Evolutionary conservation across 75 land plant genomes (phyloP).

Genomic region (Picea glauca): DNA sequence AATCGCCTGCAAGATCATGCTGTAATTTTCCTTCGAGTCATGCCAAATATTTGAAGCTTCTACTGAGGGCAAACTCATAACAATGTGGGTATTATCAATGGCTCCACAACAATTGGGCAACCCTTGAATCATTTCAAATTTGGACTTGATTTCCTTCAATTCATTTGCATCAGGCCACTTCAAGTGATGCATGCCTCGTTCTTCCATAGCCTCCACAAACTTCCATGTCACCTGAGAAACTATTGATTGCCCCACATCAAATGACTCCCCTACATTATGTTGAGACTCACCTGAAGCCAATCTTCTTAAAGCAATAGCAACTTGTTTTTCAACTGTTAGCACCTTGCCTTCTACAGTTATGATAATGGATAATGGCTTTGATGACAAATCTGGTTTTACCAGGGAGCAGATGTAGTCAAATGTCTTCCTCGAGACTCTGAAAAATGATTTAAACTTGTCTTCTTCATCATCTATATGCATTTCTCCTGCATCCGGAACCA

Average conservation of each 20-base stretch:
- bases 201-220: slow-evolving; percentile 88
- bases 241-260: slow-evolving; percentile 91
- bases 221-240: slow-evolving; percentile 93
- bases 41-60: slow-evolving; percentile 88
- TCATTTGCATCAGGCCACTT: slow-evolving; percentile 66
- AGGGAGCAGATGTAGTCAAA: slow-evolving; percentile 87
- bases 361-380: slow-evolving; percentile 73
- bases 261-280: slow-evolving; percentile 69
- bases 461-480: slow-evolving; percentile 30
- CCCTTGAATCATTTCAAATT: slow-evolving; percentile 53
- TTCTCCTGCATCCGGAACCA: slow-evolving; percentile 17
- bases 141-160: slow-evolving; percentile 55
- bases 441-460: slow-evolving; percentile 62
- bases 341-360: slow-evolving; percentile 86
- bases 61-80: slow-evolving; percentile 84
- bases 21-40: slow-evolving; percentile 76
- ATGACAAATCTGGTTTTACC: slow-evolving; percentile 67
- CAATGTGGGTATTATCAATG: slow-evolving; percentile 82
- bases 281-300: slow-evolving; percentile 92
- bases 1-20: slow-evolving; percentile 83
- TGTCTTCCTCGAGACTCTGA: slow-evolving; percentile 72
- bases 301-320: slow-evolving; percentile 85
- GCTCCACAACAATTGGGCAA: slow-evolving; percentile 92
- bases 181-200: slow-evolving; percentile 75
- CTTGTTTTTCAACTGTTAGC: slow-evolving; percentile 90